Evolutionary conservation across 371 early-diverging fungal genomes (phyloP).

Genomic region (Choanephora cucurbitarum): DNA sequence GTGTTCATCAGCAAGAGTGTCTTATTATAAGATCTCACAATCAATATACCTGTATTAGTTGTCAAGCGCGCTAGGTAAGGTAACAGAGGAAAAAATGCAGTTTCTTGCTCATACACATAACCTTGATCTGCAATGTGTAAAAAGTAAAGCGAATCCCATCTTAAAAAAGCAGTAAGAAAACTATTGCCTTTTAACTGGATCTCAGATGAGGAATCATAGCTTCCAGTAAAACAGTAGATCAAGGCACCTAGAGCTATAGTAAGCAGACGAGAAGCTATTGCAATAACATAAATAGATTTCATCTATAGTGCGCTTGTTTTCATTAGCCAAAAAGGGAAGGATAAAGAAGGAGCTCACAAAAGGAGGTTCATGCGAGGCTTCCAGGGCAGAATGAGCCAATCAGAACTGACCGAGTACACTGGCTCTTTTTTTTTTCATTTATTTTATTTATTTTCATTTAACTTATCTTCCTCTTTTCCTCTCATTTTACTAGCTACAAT

Average conservation of each 20-base stretch:
- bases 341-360: not conserved
- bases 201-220: slow-evolving; percentile 49
- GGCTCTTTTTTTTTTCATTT: not conserved
- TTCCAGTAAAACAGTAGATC: slow-evolving; percentile 28
- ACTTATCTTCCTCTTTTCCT: too few relatives aligned
- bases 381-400: too few relatives aligned
- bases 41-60: slow-evolving; percentile 32
- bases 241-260: slow-evolving; percentile 26
- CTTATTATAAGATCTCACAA: too few relatives aligned
- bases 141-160: slow-evolving; percentile 96
- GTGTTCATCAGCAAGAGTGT: not conserved
- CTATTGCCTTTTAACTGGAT: slow-evolving; percentile 21
- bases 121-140: slow-evolving; percentile 78
- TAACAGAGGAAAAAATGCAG: slow-evolving; percentile 91
- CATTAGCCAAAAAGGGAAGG: not conserved
- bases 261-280: slow-evolving; percentile 27
- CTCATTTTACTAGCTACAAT: not conserved
- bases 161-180: slow-evolving; percentile 58
- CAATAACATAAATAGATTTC: slow-evolving; percentile 31
- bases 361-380: too few relatives aligned
- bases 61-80: slow-evolving; percentile 65
- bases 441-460: too few relatives aligned
- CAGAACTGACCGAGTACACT: too few relatives aligned
- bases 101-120: slow-evolving; percentile 87
- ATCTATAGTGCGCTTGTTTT: slow-evolving; percentile 4